Conservation (phyloP, 106 monocot genomes). For the Dioscorea dumetorum region DNA sequence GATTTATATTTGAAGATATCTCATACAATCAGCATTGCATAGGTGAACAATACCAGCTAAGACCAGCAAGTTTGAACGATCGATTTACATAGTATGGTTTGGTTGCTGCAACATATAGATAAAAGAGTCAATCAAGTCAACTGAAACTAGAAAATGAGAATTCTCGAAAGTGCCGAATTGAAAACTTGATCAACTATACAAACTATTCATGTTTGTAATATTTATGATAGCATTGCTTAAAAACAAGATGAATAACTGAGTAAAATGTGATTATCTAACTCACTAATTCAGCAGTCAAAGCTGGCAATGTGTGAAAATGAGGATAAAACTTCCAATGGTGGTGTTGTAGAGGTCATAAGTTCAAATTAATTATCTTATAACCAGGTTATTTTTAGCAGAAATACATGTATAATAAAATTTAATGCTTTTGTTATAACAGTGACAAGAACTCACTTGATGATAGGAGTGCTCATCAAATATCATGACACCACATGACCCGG, state of each 20-base stretch:
- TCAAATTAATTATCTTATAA: no score
- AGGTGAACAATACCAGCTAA: no score
- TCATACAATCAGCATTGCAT: no score
- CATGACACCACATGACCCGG: neutral
- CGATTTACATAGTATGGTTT: neutral
- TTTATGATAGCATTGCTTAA: no score
- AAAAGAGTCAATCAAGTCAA: neutral
- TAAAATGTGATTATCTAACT: neutral
- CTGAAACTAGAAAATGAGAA: no score
- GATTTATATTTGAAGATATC: no score
- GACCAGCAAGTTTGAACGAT: neutral
- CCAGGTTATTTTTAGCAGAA: no score
- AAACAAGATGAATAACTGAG: neutral
- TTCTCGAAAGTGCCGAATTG: no score
- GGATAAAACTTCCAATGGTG: neutral
- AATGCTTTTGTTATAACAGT: no score
- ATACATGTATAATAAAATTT: no score
- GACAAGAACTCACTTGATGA: neutral
- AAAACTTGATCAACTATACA: no score
- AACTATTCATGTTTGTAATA: no score
- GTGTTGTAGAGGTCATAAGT: neutral
- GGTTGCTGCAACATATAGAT: neutral
- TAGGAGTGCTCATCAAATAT: neutral
- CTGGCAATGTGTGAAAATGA: neutral
- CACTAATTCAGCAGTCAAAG: neutral